Base-by-base conservation (phyloP, 768 basidiomycete species). In the Vararia minispora region DNA sequence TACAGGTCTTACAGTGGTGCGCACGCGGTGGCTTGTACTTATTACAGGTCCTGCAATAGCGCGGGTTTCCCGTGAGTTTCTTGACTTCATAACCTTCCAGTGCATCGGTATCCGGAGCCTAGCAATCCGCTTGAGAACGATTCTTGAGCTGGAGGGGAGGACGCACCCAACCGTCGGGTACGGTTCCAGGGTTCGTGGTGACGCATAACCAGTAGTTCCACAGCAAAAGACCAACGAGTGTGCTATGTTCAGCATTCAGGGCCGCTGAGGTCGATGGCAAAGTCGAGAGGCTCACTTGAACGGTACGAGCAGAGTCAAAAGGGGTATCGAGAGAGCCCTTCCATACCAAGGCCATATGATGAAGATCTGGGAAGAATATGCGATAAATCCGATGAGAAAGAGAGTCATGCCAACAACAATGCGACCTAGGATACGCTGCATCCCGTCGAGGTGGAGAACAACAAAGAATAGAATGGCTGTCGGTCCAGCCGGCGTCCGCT, bases 311-410 rank as follows among this genome's bases (percentile, higher is more conserved):
- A 92, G 68, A 16, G 58, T 62, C 27, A 94, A 43, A 31, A 94
- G 74, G 51, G 90, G 77, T 28, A 85, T 60, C 11, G 86, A 79
- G 45, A 86, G 45, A 35, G 60, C 78, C 26, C 70, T 59, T 28
- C 89, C 87, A 52, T 92, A 94, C 88, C 88, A 95, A 16, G 89
- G 90, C 88, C 75, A 76, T 55, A 95, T 76, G 43, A 97, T 68
- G 60, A 85, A 91, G 49, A 89, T 71, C 58, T 98, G 94, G 2
- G 82, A 76, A 5, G 85, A 81, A 57, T 88, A 87, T 2, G 86
- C 74, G 46, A 97, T 90, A 59, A 97, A 98, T 36, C 66, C 72
- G 30, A 89, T 88, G 25, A 89, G 69, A 49, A 65, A 65, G 36
- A 82, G 67, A 42, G 84, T 82, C 48, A 76, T 66, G 49, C 69